Base-by-base conservation (phyloP, 2,329 filamentous ascomycete species). In the Xylogone sp. region DNA sequence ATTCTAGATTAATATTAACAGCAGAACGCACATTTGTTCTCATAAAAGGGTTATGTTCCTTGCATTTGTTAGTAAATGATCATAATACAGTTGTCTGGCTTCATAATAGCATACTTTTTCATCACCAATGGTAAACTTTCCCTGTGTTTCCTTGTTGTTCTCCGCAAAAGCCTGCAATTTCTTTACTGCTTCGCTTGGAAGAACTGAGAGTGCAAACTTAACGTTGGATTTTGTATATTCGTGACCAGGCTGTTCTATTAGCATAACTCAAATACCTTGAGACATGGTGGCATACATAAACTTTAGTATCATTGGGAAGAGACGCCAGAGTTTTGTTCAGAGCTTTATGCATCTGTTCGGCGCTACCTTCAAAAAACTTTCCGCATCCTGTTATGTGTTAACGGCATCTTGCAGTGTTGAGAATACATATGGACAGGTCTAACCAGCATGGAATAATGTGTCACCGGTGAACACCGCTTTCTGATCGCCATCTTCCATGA, bases 181-280 rank as follows among this genome's bases (percentile, higher is more conserved):
- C 75, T 88, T 84, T 56, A 97, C 83, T 0, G 88, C 77, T 46
- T 88, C 84, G 42, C 81, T 87, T 63, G 89, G 83, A 51, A 87
- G 74, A 16, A 97, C 87, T 2, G 86, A 87, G 53, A 87, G 73
- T 45, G 83, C 86, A 66, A 99, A 99, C 68, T 90, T 90, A 63
- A 94, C 90, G 65, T 99, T 99, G 48, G 87, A 81, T 71, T 94
- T 96, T n/a, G 94, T 99, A 73, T 99, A 99, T 70, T 97, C 94
- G 64, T 99, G 94, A 3, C 94, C 94, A 18, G 93, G 92, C 86
- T 93, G 55, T 20, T 52, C 16, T 8, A 43, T 53, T 51, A 51
- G 45, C 13, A 45, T 10, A n/a, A 18, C 34, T 7, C 22, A 16
- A 21, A 20, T 24, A 8, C 21, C 22, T 1, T 7, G 31, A 19